phyloP scores from a whole-genome alignment of 1,284 basidiomycete genomes.

The Ustilago nuda region DNA sequence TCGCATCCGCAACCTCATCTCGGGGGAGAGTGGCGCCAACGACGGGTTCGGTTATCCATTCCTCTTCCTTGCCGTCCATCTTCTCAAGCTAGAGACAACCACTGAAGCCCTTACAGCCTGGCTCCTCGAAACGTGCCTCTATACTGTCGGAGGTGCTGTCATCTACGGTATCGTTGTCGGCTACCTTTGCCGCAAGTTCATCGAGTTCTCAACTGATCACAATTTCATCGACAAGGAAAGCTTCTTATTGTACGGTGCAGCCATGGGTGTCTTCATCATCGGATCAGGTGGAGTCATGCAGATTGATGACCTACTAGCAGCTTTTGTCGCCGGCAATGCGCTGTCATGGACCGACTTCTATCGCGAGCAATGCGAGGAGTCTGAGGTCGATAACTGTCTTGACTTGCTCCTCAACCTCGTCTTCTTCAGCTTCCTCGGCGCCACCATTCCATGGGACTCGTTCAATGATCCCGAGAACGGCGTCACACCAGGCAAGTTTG shows the following conservation, averaged over 20 bases:
- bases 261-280: conserved; percentile 58
- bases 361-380: conserved; percentile 61
- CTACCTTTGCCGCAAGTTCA: conserved; percentile 42
- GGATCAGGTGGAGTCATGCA: conserved; percentile 54
- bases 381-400: conserved; percentile 61
- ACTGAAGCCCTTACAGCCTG: conserved; percentile 45
- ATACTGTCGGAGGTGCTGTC: conserved; percentile 45
- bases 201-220: conserved; percentile 55
- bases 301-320: conserved; percentile 61
- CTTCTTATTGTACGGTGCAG: conserved; percentile 58
- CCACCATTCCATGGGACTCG: conserved; percentile 56
- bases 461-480: conserved; percentile 63
- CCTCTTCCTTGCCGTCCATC: conserved; percentile 56
- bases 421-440: conserved; percentile 70
- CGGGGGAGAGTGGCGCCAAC: conserved; percentile 62
- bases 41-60: conserved; percentile 62
- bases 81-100: conserved; percentile 47
- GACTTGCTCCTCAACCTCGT: conserved; percentile 60
- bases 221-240: conserved; percentile 62
- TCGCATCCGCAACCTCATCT: conserved; percentile 60
- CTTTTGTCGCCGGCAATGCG: conserved; percentile 60
- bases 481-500: conserved; percentile 67
- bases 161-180: conserved; percentile 55
- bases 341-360: conserved; percentile 65
- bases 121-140: conserved; percentile 52